Evolutionary conservation across 345 rosid genomes (phyloP), one percentile per base, ranked within the genome.

Genomic region (Gossypium herbaceum): DNA sequence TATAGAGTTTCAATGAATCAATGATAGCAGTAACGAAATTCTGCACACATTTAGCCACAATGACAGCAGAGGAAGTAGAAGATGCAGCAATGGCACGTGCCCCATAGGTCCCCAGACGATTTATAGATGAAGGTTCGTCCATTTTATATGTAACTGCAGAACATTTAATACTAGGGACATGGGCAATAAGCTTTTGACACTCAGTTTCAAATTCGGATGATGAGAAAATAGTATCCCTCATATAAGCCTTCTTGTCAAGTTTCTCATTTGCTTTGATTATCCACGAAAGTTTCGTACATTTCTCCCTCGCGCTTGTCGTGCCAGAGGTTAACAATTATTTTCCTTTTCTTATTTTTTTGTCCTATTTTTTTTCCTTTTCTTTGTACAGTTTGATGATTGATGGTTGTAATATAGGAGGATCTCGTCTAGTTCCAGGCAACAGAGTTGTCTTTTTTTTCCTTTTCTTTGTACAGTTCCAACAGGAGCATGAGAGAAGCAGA

Each of bases 261-360:
- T 95, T 93, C 88, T 95, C 97, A 0, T 96, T 91, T 64, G 96
- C 96, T 75, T 91, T 90, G 75, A 95, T 89, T 62, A 93, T 93
- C 97, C 0, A 94, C 92, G 75, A 95, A 93, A 69, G 88, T 93
- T 75, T 88, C 99, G 27, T 89, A 93, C 98, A 93, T 91, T 76
- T 93, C 99, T 80, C 97, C 84, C 81, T 93, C 94, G 2, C 97
- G 93, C 90, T 93, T 93, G 85, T 93, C 98, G 65, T 87, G 84
- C 97, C 98, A 95, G 80, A 91, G 85, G 83, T 91, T 93, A 79
- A 93, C 97, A 34, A 34, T 34, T 34, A 34, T 34, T 34, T 34
- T 34, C 39, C 39, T 34, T 34, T 34, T 34, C 39, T 34, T 34
- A 34, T 4, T 34, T 29, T 34, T 34, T 34, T 34, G 39, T 34